Conservation (phyloP, 768 basidiomycete genomes). For the Macrocybe gigantea region DNA sequence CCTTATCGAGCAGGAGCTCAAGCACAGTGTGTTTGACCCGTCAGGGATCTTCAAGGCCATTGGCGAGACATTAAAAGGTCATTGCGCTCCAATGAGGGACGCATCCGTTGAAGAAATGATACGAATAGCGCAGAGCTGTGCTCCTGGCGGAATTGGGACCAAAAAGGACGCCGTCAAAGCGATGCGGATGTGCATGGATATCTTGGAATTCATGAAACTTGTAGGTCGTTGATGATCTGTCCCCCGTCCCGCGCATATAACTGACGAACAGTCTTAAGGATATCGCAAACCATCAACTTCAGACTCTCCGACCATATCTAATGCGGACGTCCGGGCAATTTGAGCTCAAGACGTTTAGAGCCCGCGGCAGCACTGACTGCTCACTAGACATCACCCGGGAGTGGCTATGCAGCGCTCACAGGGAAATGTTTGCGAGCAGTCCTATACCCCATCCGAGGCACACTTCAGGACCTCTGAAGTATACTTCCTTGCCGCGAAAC, state of each 20-base stretch:
- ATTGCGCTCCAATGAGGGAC: slow-evolving; percentile 94
- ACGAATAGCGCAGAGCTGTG: slow-evolving; percentile 52
- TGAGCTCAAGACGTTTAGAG: slow-evolving; percentile 73
- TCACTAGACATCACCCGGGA: slow-evolving; percentile 52
- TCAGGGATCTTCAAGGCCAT: slow-evolving; percentile 73
- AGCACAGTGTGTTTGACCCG: slow-evolving; percentile 72
- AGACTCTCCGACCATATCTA: slow-evolving; percentile 88
- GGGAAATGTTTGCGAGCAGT: slow-evolving; percentile 33
- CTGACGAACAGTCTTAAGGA: slow-evolving; percentile 47
- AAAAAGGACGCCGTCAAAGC: slow-evolving; percentile 66
- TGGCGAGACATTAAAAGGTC: slow-evolving; percentile 77
- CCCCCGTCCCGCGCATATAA: slow-evolving; percentile 10
- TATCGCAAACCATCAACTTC: slow-evolving; percentile 94
- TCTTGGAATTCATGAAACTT: slow-evolving; percentile 93
- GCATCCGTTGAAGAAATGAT: slow-evolving; percentile 81
- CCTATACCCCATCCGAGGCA: slow-evolving; percentile 39
- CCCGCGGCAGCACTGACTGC: slow-evolving; percentile 37
- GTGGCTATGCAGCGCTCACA: slow-evolving; percentile 58
- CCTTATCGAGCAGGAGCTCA: slow-evolving; percentile 78
- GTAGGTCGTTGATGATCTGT: slow-evolving; percentile 35
- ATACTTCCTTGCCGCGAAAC: slow-evolving; percentile 41
- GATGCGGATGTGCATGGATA: slow-evolving; percentile 79
- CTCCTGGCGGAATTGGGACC: slow-evolving; percentile 46
- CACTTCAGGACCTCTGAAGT: slow-evolving; percentile 35
- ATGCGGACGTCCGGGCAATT: slow-evolving; percentile 74